Base-by-base conservation (phyloP, 2,329 filamentous ascomycete species). In the Paracoccidioides brasiliensis region DNA sequence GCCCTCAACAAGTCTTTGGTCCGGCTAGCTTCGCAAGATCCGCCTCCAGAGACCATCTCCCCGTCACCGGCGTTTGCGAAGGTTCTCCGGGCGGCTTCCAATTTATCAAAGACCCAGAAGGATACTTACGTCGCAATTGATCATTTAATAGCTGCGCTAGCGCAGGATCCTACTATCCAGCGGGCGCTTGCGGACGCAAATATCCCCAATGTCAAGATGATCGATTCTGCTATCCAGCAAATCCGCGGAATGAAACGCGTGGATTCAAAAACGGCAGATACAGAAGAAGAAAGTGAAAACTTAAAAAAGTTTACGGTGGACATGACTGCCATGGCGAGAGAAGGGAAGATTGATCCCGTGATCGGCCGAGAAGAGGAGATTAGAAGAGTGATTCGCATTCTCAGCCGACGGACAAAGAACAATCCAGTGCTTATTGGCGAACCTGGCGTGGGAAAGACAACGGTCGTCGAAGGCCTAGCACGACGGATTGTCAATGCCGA, bases 251-350 rank as follows among this genome's bases (percentile, higher is more conserved):
- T 90, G 44, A 89, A 84, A 74, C 81, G 91, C 60, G 90, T 98
- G 44, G 93, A 98, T 72, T 95, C 89, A 58, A 95, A 95, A 76
- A 95, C 88, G 3, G 93, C 93, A 55, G 93, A 98, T 72, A 84
- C 74, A 0, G 93, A 97, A 72, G 79, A 86, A 66, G 91, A 96
- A 66, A 88, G 90, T 65, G 93, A 98, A 73, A 96, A 95, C 68
- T 77, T 98, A 58, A 88, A 90, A 76, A 98, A 97, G 67, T 98
- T 96, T 73, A 97, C 93, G 56, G 93, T 97, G 66, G 93, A 98
- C 72, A 95, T 98, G 90, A 98, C 93, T 9, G 80, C 88, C 52
- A 85, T 96, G 84, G 93, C 93, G 58, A 81, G 90, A 69, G 93
- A 98, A 75, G 94, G 94, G 69, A 97, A 97, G 74, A 90, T 97